Base-by-base conservation (phyloP, 106 monocot genomes). In the Iris macrosiphon region DNA sequence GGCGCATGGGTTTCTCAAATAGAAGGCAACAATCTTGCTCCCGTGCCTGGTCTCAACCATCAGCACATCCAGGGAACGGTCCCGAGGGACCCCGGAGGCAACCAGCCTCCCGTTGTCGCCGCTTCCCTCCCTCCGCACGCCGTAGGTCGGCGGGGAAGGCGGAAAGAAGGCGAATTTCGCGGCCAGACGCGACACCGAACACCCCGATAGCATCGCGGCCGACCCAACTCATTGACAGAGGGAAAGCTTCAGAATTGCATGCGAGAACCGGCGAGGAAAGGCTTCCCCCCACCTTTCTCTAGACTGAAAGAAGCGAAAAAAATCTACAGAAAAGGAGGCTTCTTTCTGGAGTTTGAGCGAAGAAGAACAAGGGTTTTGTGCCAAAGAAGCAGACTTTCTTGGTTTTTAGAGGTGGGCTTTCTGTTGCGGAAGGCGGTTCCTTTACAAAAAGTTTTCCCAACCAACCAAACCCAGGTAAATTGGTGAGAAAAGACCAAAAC, bases 111-210 rank as follows among this genome's bases (percentile, higher is more conserved):
- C 79, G 22, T 40, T 51, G 18, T 28, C 51, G 10, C 14, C 47
- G 3, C 69, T 66, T 16, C 69, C 71, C 40, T 71, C 65, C 59
- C 37, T 79, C 64, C 46, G 76, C 28, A 84, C 53, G 56, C 68
- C 56, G 62, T 90, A 90, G 2, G 80, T 84, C 8, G 89, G 55
- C 25, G 89, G 89, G 6, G 65, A 63, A 24, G 89, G 89, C 22
- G 84, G 89, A 52, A 90, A 90, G 65, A 90, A 90, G 31, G 89
- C 80, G 61, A 90, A 81, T 42, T 78, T 80, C 38, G 89, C 89
- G 50, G 84, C 89, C 59, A 90, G 56, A 57, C 65, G 61, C 27
- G 89, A 90, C 24, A 90, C 77, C 68, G 80, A 80, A 66, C 89
- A 84, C 73, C 79, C 75, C 76, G 66, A 63, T 4, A 80, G 66